Conservation (phyloP, 805 yeast species). For the Metahyphopichia silvanorum region DNA sequence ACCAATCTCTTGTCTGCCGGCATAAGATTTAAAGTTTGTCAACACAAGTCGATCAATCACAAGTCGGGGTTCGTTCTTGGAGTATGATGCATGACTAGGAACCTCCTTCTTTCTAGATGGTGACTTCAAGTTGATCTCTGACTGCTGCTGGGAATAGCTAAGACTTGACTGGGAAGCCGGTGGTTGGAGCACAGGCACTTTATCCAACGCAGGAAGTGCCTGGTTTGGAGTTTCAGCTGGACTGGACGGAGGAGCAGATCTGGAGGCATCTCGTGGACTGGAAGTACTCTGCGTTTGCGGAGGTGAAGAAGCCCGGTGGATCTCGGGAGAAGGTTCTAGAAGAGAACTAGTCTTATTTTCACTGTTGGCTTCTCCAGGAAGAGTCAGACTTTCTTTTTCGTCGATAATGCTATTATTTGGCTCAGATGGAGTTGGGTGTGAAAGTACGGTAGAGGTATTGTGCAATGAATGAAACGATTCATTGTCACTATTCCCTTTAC, state of each 20-base stretch:
- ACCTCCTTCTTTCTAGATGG: constrained; percentile 27
- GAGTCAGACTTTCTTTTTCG: too few relatives aligned
- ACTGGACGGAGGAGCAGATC: too few relatives aligned
- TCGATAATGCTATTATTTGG: too few relatives aligned
- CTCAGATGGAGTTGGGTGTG: too few relatives aligned
- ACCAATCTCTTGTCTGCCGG: constrained; percentile 89
- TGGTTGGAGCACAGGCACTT: too few relatives aligned
- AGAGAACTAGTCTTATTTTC: too few relatives aligned
- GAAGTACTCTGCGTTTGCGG: too few relatives aligned
- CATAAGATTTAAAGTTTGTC: constrained; percentile 90
- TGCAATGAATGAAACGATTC: constrained; percentile 3
- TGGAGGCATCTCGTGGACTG: too few relatives aligned
- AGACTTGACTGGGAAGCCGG: constrained; percentile 6
- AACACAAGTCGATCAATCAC: constrained; percentile 74
- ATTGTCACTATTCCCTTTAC: constrained; percentile 1
- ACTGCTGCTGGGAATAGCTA: constrained; percentile 27
- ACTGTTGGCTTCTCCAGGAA: too few relatives aligned
- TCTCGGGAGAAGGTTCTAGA: too few relatives aligned
- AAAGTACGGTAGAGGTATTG: too few relatives aligned
- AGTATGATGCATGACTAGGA: constrained; percentile 2
- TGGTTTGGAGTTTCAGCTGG: neutral
- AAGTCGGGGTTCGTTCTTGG: constrained; percentile 50
- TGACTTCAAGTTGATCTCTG: constrained; percentile 19
- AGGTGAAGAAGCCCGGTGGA: too few relatives aligned
- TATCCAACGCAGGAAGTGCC: neutral